Percentiles rank a stretch among this genome's conserved stretches.
Conservation (phyloP, 2,329 filamentous ascomycete genomes). For the Fusarium globosum region DNA sequence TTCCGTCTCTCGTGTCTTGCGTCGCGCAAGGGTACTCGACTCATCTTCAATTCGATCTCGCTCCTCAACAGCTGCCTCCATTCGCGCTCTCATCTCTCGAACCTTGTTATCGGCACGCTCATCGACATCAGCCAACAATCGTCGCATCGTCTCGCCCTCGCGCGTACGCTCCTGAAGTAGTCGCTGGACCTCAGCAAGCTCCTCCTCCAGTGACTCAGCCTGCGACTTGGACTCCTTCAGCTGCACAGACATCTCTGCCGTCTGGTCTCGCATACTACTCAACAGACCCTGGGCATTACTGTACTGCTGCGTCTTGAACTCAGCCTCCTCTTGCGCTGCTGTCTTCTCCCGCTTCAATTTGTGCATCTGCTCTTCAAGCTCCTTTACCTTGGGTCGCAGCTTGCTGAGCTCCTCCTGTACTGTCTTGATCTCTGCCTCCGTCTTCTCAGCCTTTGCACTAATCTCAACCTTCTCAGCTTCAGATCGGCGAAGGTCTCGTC, state of each 20-base stretch:
- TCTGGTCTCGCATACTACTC: conserved; percentile 93
- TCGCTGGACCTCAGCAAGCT: conserved; percentile 87
- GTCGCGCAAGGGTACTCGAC: conserved; percentile 79
- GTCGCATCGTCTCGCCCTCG: conserved; percentile 94
- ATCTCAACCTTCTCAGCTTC: conserved; percentile 85
- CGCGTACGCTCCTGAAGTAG: conserved; percentile 88
- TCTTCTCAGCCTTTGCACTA: conserved; percentile 77
- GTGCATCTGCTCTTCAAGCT: conserved; percentile 79
- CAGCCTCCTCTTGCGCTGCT: conserved; percentile 79
- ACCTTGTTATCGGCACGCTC: conserved; percentile 83
- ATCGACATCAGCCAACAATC: conserved; percentile 87
- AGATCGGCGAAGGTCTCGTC: conserved; percentile 80
- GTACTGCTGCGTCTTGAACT: conserved; percentile 88
- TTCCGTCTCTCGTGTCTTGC: conserved; percentile 84
- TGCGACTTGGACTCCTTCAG: conserved; percentile 88
- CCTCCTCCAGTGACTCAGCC: conserved; percentile 89
- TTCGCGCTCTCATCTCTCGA: conserved; percentile 86
- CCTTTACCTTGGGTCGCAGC: conserved; percentile 69
- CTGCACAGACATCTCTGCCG: conserved; percentile 86
- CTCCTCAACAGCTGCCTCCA: conserved; percentile 94
- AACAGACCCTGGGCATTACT: conserved; percentile 86
- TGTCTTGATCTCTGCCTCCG: conserved; percentile 74
- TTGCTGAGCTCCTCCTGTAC: conserved; percentile 78
- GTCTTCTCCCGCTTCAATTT: conserved; percentile 76
- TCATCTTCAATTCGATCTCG: conserved; percentile 94